A percentile compares a stretch with the other conserved stretches of the same genome.
phyloP scores from a whole-genome alignment of 306 rosid species.

The Cicer pinnatifidum region DNA sequence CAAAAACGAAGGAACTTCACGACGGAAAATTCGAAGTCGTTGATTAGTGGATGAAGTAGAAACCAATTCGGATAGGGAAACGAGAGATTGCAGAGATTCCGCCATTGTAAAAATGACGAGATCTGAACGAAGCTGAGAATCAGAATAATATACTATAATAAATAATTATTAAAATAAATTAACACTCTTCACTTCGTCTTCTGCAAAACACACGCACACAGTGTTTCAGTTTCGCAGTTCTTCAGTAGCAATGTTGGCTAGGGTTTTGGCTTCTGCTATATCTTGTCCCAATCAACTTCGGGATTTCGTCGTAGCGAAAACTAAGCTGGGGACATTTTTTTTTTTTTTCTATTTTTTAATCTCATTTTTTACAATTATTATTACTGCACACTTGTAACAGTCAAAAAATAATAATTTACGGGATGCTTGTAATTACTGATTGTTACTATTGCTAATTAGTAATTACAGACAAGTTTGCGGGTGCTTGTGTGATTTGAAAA shows the following conservation, averaged over 20 bases:
- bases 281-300: slow-evolving; percentile 7
- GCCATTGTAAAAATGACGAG: slow-evolving; percentile 58
- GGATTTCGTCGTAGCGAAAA: slow-evolving; percentile 26
- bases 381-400: too few species aligned
- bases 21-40: slow-evolving; percentile 71
- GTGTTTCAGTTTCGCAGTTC: slow-evolving; percentile 37
- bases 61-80: slow-evolving; percentile 61
- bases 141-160: neutral
- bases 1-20: slow-evolving; percentile 67
- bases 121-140: slow-evolving; percentile 41
- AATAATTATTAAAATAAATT: neutral
- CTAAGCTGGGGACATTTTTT: neutral
- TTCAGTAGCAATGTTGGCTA: slow-evolving; percentile 25
- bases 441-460: too few species aligned
- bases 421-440: too few species aligned
- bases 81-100: slow-evolving; percentile 62
- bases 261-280: slow-evolving; percentile 48
- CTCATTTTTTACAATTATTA: too few species aligned
- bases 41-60: slow-evolving; percentile 70
- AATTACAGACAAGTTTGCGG: too few species aligned
- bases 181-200: neutral
- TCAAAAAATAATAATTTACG: too few species aligned
- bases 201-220: neutral
- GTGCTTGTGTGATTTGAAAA: too few species aligned
- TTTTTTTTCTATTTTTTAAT: neutral